Evolutionary conservation across 768 basidiomycete genomes (phyloP), one percentile per base, ranked within the genome.

Genomic region (Udeniomyces megalosporus): DNA sequence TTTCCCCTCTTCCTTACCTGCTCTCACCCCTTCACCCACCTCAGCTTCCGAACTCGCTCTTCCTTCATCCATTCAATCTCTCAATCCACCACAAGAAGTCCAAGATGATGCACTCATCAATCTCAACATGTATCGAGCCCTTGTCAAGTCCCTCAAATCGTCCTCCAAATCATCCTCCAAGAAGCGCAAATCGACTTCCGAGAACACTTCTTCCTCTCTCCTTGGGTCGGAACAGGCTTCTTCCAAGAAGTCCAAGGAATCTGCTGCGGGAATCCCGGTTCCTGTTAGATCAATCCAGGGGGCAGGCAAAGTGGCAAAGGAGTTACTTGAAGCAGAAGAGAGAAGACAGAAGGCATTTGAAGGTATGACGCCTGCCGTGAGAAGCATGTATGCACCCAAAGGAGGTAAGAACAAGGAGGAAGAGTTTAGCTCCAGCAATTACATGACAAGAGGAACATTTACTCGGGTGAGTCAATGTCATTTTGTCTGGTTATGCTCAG

Each of bases 371-470:
- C 84, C 82, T 12, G 88, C 88, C 17, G 82, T 95, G 38, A 86
- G 84, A 75, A 84, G 83, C 38, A 70, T 95, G 67, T 95, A 92
- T 71, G 78, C 74, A 46, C 72, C 76, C 12, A 81, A 82, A 42
- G 38, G 38, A 61, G 79, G 81, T 24, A 78, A 77, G 17, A 74
- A 78, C 55, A 76, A 76, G 66, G 78, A 76, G 70, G 88, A 89
- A 70, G 85, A 55, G 53, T 26, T 38, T 26, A 38, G 53, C 35
- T 38, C 35, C 31, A 51, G 53, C 86, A 75, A 87, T 6, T 92
- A 90, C 68, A 88, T 88, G 80, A 92, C 89, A 1, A 86, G 84
- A 80, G 82, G 84, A 20, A 93, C 90, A 14, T 95, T 92, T 68
- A 92, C 86, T 10, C 80, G 90, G 75, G 89, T 90, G 70, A 73